These are phyloP conservation scores for Citrus australasica DNA, from an alignment of 345 rosid genomes.

Conservation along the genomic window DNA sequence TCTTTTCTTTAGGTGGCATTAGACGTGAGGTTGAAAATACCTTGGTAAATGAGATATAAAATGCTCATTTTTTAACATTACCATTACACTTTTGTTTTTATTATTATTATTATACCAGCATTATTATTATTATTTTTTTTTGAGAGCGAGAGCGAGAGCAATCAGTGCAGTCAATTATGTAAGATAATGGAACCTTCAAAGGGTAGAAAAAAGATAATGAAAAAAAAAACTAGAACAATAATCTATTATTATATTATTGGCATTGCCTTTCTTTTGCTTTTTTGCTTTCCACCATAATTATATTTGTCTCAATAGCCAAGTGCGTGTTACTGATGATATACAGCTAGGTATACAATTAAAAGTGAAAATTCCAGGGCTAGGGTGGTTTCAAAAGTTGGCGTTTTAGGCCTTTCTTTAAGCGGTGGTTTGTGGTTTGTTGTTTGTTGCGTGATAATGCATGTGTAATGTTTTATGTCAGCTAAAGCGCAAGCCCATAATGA, in stretches of 20 bases:
- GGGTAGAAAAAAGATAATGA: slow-evolving; percentile 7
- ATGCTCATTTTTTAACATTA: neutral
- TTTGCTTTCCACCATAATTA: neutral
- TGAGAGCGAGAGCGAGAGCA: neutral
- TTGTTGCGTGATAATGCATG: slow-evolving; percentile 10
- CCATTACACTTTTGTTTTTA: neutral
- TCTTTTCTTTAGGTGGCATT: neutral
- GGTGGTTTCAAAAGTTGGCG: slow-evolving; percentile 6
- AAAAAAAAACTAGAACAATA: neutral
- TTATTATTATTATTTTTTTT: too few relatives aligned
- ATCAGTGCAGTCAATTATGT: slow-evolving; percentile 7
- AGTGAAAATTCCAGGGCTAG: neutral
- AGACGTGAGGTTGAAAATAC: neutral
- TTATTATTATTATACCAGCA: neutral
- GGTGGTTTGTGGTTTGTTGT: slow-evolving; percentile 15
- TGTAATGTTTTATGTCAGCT: slow-evolving; percentile 9
- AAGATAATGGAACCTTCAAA: slow-evolving; percentile 14
- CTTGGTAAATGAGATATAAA: neutral
- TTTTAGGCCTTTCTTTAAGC: neutral
- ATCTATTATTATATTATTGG: neutral
- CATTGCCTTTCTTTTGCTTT: neutral
- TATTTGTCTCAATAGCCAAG: slow-evolving; percentile 15
- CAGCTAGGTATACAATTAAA: neutral
- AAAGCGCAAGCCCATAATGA: slow-evolving; percentile 22
- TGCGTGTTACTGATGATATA: neutral